These are phyloP conservation scores for Candida alai DNA, from an alignment of 805 yeast species.

Conservation along the genomic window DNA sequence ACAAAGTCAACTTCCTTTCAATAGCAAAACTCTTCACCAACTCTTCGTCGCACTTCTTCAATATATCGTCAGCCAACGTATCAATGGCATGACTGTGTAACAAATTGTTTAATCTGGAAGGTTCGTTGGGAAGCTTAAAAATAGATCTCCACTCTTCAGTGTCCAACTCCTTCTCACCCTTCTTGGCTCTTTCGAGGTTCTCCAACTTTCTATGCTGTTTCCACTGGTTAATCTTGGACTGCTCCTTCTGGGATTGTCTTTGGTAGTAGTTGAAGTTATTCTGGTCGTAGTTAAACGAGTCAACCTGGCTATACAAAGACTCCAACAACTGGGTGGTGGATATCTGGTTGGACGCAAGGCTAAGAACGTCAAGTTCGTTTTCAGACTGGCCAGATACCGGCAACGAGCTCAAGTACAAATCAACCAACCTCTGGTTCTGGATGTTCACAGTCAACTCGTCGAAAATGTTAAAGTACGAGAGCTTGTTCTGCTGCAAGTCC, in stretches of 20 bases:
- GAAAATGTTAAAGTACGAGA: conserved; percentile 63
- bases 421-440: conserved; percentile 64
- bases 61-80: conserved; percentile 66
- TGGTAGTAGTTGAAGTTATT: conserved; percentile 79
- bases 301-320: conserved; percentile 62
- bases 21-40: conserved; percentile 59
- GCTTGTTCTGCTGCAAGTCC: conserved; percentile 53
- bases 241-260: conserved; percentile 69
- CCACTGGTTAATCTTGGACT: conserved; percentile 69
- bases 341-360: conserved; percentile 41
- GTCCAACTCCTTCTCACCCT: conserved; percentile 51
- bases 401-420: conserved; percentile 43
- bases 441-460: conserved; percentile 67
- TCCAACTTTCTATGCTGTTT: conserved; percentile 65
- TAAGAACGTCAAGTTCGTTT: conserved; percentile 34
- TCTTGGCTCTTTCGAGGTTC: conserved; percentile 55
- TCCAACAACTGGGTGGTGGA: conserved; percentile 52
- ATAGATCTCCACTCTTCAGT: conserved; percentile 63
- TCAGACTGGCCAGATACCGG: conserved; percentile 8
- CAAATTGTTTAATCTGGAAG: conserved; percentile 70
- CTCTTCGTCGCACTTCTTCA: conserved; percentile 65
- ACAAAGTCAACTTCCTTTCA: conserved; percentile 50
- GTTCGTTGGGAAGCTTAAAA: conserved; percentile 68
- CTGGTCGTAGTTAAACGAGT: conserved; percentile 73
- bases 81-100: conserved; percentile 65